Evolutionary conservation across 257 asterid genomes (phyloP).

Genomic region (Scutellaria galericulata): DNA sequence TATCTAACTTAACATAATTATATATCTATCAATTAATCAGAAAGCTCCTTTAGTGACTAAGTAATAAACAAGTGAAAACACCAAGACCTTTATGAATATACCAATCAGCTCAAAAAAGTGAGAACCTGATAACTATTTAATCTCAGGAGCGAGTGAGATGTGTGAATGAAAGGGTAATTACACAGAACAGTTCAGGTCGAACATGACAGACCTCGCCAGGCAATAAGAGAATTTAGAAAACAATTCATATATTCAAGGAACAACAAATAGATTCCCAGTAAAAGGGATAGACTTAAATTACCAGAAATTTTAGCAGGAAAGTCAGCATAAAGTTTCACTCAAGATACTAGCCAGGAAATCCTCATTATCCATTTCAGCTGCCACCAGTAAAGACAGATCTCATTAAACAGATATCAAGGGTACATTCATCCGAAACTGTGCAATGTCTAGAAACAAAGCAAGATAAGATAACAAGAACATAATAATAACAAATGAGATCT

Average conservation of each 20-base stretch:
- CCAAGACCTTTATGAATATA: no score
- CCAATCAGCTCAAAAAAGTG: no score
- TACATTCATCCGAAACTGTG: constrained; percentile 53
- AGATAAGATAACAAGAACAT: constrained; percentile 39
- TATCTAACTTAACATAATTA: no score
- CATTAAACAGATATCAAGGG: constrained; percentile 61
- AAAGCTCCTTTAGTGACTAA: no score
- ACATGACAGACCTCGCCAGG: constrained; percentile 32
- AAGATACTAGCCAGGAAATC: constrained; percentile 86
- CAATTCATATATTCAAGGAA: constrained; percentile 29
- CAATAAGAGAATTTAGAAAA: constrained; percentile 31
- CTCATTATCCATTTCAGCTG: constrained; percentile 87
- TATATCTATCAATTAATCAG: no score
- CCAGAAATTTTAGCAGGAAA: constrained; percentile 88
- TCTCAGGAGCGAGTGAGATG: constrained; percentile 16
- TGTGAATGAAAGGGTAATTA: constrained; percentile 13
- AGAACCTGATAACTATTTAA: no score
- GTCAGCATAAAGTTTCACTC: constrained; percentile 86
- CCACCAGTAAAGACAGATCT: constrained; percentile 83
- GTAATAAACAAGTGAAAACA: no score
- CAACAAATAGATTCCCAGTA: constrained; percentile 55
- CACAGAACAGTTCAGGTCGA: constrained; percentile 6
- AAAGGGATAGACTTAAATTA: constrained; percentile 65
- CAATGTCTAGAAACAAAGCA: constrained; percentile 49
- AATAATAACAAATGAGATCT: constrained; percentile 36